phyloP scores from a whole-genome alignment of 2,329 filamentous ascomycete genomes.

The Botryosphaeria agaves region DNA sequence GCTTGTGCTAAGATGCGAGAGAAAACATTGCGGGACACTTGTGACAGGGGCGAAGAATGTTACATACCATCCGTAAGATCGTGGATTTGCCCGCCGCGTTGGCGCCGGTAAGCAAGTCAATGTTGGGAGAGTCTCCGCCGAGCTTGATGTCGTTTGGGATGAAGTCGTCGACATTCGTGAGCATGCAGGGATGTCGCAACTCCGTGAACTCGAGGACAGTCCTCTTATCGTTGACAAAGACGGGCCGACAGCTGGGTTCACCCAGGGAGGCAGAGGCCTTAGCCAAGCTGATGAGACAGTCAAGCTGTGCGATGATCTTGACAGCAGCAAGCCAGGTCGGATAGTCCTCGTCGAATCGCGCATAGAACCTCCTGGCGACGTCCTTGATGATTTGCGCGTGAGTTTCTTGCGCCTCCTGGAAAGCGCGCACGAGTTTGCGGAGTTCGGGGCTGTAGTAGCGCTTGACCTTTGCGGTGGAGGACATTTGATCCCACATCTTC shows the following conservation, averaged over 20 bases:
- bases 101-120: conserved; percentile 83
- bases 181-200: conserved; percentile 87
- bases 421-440: conserved; percentile 60
- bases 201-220: conserved; percentile 85
- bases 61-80: conserved; percentile 70
- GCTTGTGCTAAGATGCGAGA: too few relatives aligned
- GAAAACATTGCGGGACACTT: too few relatives aligned
- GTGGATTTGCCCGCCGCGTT: conserved; percentile 98
- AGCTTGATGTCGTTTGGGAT: conserved; percentile 90
- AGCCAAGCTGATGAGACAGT: conserved; percentile 85
- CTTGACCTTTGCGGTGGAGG: conserved; percentile 75
- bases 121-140: conserved; percentile 64
- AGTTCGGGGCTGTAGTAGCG: conserved; percentile 86
- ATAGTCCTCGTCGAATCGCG: conserved; percentile 78
- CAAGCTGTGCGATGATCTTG: conserved; percentile 76
- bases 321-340: conserved; percentile 75
- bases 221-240: conserved; percentile 71
- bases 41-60: too few relatives aligned
- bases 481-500: conserved; percentile 89
- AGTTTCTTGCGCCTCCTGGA: conserved; percentile 88
- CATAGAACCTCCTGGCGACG: conserved; percentile 66
- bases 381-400: conserved; percentile 84
- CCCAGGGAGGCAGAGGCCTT: conserved; percentile 74
- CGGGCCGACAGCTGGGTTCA: conserved; percentile 71
- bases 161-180: conserved; percentile 77